phyloP scores from a whole-genome alignment of 495 filamentous ascomycete species.

The Aspergillus affinis region DNA sequence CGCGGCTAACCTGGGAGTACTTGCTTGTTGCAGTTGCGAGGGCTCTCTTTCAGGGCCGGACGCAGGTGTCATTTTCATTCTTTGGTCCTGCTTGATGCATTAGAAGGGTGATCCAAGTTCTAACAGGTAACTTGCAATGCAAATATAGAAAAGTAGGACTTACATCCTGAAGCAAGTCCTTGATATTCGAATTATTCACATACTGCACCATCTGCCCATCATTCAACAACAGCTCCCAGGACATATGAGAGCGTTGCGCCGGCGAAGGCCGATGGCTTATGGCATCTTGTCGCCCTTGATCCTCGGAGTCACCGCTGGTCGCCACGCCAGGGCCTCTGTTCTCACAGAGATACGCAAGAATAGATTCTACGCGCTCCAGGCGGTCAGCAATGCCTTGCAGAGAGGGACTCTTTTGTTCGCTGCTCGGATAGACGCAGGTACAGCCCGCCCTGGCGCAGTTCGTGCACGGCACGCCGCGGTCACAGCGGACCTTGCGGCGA shows the following conservation, averaged over 20 bases:
- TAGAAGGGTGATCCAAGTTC: not conserved
- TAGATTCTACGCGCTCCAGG: not conserved
- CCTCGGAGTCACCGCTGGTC: not conserved
- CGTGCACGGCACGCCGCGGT: not conserved
- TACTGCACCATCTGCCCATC: slow-evolving; percentile 18
- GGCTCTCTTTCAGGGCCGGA: not conserved
- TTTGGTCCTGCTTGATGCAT: not conserved
- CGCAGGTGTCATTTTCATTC: not conserved
- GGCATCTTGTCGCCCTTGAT: not conserved
- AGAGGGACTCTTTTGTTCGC: not conserved
- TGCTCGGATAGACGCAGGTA: not conserved
- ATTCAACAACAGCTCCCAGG: slow-evolving; percentile 16
- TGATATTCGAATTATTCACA: slow-evolving; percentile 19
- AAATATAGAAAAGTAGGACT: not conserved
- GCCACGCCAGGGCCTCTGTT: not conserved
- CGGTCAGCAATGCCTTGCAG: not conserved
- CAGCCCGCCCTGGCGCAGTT: not conserved
- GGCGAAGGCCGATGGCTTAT: not conserved
- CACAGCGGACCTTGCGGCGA: not conserved
- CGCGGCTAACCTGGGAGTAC: not conserved
- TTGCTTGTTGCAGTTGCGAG: not conserved
- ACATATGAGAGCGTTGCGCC: not conserved
- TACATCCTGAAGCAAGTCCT: slow-evolving; percentile 16
- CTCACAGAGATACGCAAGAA: not conserved
- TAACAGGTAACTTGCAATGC: too few relatives aligned